Evolutionary conservation across 2,329 filamentous ascomycete species (phyloP), one percentile per base, ranked within the genome.

Genomic region (Alternaria incomplexa): DNA sequence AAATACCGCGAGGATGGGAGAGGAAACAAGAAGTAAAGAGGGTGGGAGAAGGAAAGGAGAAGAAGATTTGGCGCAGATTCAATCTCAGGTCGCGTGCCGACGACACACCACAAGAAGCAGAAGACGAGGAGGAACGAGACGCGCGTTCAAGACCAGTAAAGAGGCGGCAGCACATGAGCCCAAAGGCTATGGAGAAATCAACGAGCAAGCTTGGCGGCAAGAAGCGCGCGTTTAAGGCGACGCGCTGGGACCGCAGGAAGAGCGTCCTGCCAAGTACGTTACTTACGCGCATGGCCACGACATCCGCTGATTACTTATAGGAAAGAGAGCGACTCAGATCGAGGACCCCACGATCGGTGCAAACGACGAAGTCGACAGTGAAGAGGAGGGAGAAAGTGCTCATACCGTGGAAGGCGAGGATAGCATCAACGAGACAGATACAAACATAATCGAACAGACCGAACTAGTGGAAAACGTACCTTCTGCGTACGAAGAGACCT

Each of bases 1-100:
- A 80, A 53, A 76, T 81, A 5, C 81, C 80, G 17, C 82, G 83
- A 50, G 84, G 77, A 50, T 86, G 83, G 83, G 84, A 86, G 58
- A 80, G 84, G 53, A 80, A 79, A 58, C 81, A 83, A 7, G 74
- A 82, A 61, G 79, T 79, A 12, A 82, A 82, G 12, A 77, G 79
- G 57, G 66, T 70, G 20, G 67, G 72, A 15, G 73, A 77, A 28
- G 77, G 76, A 11, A 78, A 76, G 57, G 76, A 80, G 20, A 81
- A 81, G 64, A 84, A 83, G 67, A 81, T 86, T 32, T 85, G 83
- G 83, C 83, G 83, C 55, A 77, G 83, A 61, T 77, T 79, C 64
- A 72, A 71, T 32, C 68, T 77, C 12, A 73, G 77, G 56, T 76
- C 77, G 48, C 72, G 72, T 61, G 56, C 65, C 54, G 25, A 64